Evolutionary conservation across 495 filamentous ascomycete genomes (phyloP).

Genomic region (Podospora comata): DNA sequence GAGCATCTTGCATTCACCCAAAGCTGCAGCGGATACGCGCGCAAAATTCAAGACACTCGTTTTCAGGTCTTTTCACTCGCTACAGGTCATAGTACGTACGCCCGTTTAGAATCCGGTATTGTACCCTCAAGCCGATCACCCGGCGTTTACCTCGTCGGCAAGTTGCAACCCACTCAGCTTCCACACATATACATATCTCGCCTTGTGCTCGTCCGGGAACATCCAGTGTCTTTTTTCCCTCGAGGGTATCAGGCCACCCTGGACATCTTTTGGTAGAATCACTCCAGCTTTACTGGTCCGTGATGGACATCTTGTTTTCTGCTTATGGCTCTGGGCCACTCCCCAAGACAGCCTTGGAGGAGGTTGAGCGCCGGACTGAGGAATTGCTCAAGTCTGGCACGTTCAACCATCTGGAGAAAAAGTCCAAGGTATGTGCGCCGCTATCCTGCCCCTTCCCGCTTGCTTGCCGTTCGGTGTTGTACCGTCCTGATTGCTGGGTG

Average conservation of each 20-base stretch:
- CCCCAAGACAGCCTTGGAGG: constrained; percentile 29
- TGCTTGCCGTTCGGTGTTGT: constrained; percentile 10
- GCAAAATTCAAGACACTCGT: constrained; percentile 30
- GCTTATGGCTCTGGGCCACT: constrained; percentile 22
- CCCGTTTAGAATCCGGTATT: not conserved
- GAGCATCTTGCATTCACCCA: constrained; percentile 37
- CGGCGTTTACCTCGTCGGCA: constrained; percentile 21
- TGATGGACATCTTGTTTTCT: constrained; percentile 30
- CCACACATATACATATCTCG: constrained; percentile 16
- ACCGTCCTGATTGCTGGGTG: constrained; percentile 25
- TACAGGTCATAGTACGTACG: constrained; percentile 15
- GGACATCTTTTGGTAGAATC: not conserved
- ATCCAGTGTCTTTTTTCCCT: not conserved
- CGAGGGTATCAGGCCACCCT: not conserved
- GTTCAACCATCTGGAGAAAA: constrained; percentile 48
- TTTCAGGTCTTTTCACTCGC: constrained; percentile 14
- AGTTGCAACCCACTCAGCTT: constrained; percentile 6
- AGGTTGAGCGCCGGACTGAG: constrained; percentile 25
- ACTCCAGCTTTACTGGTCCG: constrained; percentile 10
- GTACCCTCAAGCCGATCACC: constrained; percentile 19
- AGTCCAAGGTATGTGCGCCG: constrained; percentile 46
- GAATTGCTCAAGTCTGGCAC: constrained; percentile 40
- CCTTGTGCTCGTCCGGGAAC: not conserved
- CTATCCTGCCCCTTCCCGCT: constrained; percentile 12
- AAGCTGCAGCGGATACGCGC: constrained; percentile 34